Evolutionary conservation across 2,329 filamentous ascomycete species (phyloP), one percentile per base, ranked within the genome.

Genomic region (Fusarium sp.): DNA sequence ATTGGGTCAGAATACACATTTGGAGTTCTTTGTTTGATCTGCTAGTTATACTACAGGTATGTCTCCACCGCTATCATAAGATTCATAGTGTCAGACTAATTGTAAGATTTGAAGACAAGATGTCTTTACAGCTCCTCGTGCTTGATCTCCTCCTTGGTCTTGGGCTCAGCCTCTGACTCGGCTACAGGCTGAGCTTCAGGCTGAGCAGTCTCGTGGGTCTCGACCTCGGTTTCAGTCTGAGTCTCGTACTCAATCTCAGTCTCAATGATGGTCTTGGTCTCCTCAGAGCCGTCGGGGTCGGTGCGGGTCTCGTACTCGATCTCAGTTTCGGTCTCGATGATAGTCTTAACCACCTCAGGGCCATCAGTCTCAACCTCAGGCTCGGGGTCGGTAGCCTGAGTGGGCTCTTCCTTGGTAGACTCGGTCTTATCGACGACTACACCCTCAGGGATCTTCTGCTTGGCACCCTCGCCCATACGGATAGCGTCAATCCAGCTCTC

Each of bases 401-500:
- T 70, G 7, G 67, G 24, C 35, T 62, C 30, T 9, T 66, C 52
- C 48, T 52, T 32, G n/a, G 26, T 32, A 44, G 57, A 28, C 22
- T 56, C 54, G 2, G 56, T 62, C 13, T 76, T 74, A 53, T 80
- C 77, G 17, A 82, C 80, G 32, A 90, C 75, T 43, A 92, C 73
- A 3, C 84, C 86, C 60, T 87, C 85, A 0, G 92, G 92, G 41
- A 96, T 78, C 81, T 90, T 92, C 73, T 89, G 85, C 84, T 95
- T 97, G 61, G 86, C 81, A 4, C 93, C 92, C 76, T 98, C 95
- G 52, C 94, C 93, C 84, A 99, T 86, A 37, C 93, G 90, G 65
- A 98, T 93, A n/a, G 88, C 86, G 75, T 99, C 96, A 61, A 99
- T 88, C 93, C 95, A 99, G 65, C 83, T 82, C 81, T 97, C 93